Base-by-base conservation (phyloP, 805 yeast species). In the Lipomyces mesembrius region DNA sequence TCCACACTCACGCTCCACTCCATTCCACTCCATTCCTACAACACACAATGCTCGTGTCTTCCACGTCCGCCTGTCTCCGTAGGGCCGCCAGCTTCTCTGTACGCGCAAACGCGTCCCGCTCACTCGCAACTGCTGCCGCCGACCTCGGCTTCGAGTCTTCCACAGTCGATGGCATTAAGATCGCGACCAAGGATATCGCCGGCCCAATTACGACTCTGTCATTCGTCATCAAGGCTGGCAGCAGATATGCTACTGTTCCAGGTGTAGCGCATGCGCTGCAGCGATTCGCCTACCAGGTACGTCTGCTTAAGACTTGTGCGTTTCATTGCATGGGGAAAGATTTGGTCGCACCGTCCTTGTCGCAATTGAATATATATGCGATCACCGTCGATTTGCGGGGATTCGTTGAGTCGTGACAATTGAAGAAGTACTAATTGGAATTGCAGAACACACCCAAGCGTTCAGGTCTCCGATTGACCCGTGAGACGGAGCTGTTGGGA, bases 401-500 rank as follows among this genome's bases (percentile, higher is more conserved):
- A 17, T 43, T 25, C 2, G 27, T 2, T 43, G n/a, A 4, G 43
- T 37, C 5, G 3, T 17, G 12, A 12, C 39, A 14, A 37, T 7
- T 43, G 49, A 43, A 17, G 49, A n/a, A n/a, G 22, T 43, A 22
- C 55, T 52, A 52, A 52, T 12, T 35, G 27, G 22, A 11, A 32
- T 57, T 25, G 29, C 86, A 89, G 77, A 88, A 90, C 84, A 92
- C 97, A 65, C 83, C 83, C 69, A 79, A 86, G 74, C 91, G 92
- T 79, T 89, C 97, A 22, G 97, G 95, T 29, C 84, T 95, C 78
- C 90, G 98, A 83, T 84, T 93, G 76, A 90, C 92, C 77, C 90
- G 99, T 81, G 99, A 95, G 82, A 82, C 93, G 61, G 99, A 94
- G 83, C 86, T 95, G 72, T 84, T 94, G 72, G 98, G 99, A 73